Evolutionary conservation across 768 basidiomycete species (phyloP).

Genomic region (Hypsizygus marmoreus): DNA sequence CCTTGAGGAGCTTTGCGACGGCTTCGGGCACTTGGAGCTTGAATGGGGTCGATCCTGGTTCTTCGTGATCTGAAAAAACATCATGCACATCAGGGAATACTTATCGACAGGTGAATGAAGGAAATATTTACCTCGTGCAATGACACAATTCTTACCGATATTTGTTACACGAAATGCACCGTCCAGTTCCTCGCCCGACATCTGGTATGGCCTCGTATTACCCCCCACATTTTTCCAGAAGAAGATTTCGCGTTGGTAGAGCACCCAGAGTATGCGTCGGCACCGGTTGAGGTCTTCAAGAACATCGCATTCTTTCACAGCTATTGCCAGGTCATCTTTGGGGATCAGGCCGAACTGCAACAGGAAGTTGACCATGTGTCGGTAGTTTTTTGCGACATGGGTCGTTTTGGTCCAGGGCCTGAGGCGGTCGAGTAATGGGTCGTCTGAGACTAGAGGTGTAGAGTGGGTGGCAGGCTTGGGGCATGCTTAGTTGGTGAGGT

Average conservation of each 20-base stretch:
- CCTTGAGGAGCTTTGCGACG: not conserved
- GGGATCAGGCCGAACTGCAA: not conserved
- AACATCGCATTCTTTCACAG: not conserved
- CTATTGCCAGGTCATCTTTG: not conserved
- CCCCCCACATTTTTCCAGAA: constrained; percentile 4
- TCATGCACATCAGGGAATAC: too few relatives aligned
- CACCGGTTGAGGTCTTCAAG: constrained; percentile 5
- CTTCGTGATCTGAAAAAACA: not conserved
- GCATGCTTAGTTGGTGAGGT: not conserved
- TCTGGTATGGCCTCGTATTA: not conserved
- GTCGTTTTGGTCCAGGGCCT: constrained; percentile 1
- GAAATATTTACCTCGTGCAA: not conserved
- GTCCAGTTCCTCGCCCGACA: not conserved
- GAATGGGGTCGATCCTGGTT: not conserved
- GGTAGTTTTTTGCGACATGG: constrained; percentile 4
- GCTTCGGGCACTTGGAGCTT: not conserved
- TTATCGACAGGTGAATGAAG: not conserved
- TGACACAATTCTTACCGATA: not conserved
- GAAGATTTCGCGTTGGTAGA: constrained; percentile 8
- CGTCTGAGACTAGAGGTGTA: not conserved
- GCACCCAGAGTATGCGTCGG: constrained; percentile 9
- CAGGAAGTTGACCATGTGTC: constrained; percentile 1
- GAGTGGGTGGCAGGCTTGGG: not conserved
- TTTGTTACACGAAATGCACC: not conserved
- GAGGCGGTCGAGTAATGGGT: not conserved